A percentile compares a stretch with the other conserved stretches of the same genome.
Evolutionary conservation across 169 alveolate genomes (phyloP).

Genomic region (Cryptosporidium xiaoi): DNA sequence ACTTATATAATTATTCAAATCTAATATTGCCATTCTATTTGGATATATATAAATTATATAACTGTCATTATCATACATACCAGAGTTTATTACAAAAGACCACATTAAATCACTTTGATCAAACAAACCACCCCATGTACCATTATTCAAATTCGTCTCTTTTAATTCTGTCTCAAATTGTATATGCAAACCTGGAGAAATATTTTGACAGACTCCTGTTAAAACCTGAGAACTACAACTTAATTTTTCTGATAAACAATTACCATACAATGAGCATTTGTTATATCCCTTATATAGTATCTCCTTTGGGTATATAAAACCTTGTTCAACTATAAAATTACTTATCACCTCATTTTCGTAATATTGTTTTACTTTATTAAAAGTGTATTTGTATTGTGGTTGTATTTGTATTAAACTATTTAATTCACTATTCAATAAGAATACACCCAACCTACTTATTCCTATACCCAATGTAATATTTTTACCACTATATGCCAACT

Average conservation of each 20-base stretch:
- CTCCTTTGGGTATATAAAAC: constrained; percentile 33
- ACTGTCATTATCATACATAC: neutral
- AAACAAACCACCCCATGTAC: constrained; percentile 46
- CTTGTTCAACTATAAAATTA: neutral
- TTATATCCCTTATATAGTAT: constrained; percentile 38
- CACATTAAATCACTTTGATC: neutral
- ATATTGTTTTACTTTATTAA: constrained; percentile 20
- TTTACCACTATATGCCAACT: constrained; percentile 4
- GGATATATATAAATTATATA: constrained; percentile 24
- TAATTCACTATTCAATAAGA: neutral
- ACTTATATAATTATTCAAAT: constrained; percentile 22
- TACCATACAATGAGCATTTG: constrained; percentile 21
- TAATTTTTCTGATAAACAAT: constrained; percentile 3
- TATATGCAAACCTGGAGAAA: constrained; percentile 19
- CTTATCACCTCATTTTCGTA: constrained; percentile 4
- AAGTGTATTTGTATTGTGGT: constrained; percentile 52
- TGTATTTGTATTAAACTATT: constrained; percentile 37
- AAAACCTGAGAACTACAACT: constrained; percentile 14
- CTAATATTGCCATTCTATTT: constrained; percentile 63
- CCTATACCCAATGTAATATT: constrained; percentile 25
- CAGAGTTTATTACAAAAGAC: constrained; percentile 1
- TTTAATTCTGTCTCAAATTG: constrained; percentile 8
- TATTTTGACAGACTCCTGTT: constrained; percentile 19
- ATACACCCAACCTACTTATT: constrained; percentile 42
- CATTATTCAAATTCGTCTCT: constrained; percentile 39